These are phyloP conservation scores for Graphium sp. DNA, from an alignment of 2,329 filamentous ascomycete genomes.

Conservation along the genomic window DNA sequence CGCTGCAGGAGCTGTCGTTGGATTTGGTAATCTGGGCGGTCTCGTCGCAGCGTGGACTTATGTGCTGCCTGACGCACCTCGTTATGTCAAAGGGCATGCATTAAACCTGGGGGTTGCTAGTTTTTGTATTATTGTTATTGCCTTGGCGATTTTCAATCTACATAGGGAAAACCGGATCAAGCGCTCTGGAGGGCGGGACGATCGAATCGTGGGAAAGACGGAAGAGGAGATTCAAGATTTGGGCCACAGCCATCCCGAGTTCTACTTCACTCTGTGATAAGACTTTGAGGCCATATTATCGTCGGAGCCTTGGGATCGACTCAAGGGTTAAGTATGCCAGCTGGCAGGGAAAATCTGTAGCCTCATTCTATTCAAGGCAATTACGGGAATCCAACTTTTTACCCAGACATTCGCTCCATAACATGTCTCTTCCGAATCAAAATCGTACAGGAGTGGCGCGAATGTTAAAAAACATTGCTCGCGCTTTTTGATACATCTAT, in stretches of 20 bases:
- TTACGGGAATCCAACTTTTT: no score
- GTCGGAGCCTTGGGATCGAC: no score
- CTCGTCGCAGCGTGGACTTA: slow-evolving; percentile 1
- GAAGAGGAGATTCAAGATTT: neutral
- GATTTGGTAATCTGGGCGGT: neutral
- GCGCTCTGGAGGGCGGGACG: neutral
- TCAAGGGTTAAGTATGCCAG: no score
- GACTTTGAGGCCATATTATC: no score
- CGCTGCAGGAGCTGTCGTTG: neutral
- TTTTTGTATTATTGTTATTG: neutral
- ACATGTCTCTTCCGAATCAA: no score
- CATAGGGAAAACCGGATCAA: neutral
- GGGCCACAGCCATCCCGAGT: neutral
- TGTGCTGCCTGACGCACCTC: neutral
- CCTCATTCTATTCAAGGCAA: no score
- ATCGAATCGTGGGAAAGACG: neutral
- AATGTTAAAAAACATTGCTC: no score
- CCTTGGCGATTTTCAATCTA: neutral
- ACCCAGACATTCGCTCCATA: no score
- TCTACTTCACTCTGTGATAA: neutral
- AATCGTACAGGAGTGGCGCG: no score
- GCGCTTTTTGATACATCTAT: no score
- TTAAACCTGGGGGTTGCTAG: neutral
- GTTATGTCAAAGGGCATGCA: neutral
- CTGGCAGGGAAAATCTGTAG: no score